Evolutionary conservation across 2,329 filamentous ascomycete species (phyloP).

Genomic region (Neofusicoccum parvum): DNA sequence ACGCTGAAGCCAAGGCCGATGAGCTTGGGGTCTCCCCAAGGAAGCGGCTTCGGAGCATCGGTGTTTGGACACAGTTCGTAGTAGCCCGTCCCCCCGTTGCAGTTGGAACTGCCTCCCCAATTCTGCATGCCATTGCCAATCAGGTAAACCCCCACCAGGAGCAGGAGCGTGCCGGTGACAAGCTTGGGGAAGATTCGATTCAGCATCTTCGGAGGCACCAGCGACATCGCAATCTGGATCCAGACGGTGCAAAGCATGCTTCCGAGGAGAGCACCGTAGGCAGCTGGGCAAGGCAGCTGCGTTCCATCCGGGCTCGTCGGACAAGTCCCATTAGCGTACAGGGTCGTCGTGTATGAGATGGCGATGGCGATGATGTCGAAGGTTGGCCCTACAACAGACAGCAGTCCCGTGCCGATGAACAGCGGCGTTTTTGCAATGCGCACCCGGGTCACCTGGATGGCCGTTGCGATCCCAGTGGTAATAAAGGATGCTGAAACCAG

Average conservation of each 20-base stretch:
- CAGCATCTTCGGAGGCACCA: constrained; percentile 30
- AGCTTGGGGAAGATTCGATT: constrained; percentile 33
- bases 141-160: constrained; percentile 32
- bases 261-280: constrained; percentile 32
- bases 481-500: constrained; percentile 34
- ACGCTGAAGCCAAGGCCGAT: constrained; percentile 34
- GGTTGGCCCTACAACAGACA: constrained; percentile 33
- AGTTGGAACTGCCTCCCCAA: constrained; percentile 34
- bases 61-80: constrained; percentile 31
- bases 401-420: constrained; percentile 32
- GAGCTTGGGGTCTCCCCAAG: constrained; percentile 36
- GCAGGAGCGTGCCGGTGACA: constrained; percentile 30
- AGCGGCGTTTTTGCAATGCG: constrained; percentile 32
- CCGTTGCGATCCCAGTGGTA: constrained; percentile 33
- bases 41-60: constrained; percentile 28
- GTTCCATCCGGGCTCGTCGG: constrained; percentile 29
- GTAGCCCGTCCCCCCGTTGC: constrained; percentile 31
- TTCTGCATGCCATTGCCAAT: constrained; percentile 33
- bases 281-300: constrained; percentile 24
- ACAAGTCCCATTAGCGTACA: constrained; percentile 31
- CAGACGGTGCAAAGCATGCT: constrained; percentile 49
- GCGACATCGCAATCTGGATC: constrained; percentile 28
- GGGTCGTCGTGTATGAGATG: constrained; percentile 31
- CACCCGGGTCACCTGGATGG: constrained; percentile 31
- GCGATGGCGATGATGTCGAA: constrained; percentile 35